Evolutionary conservation across 768 basidiomycete species (phyloP), one percentile per base, ranked within the genome.

Genomic region (Bullera alba): DNA sequence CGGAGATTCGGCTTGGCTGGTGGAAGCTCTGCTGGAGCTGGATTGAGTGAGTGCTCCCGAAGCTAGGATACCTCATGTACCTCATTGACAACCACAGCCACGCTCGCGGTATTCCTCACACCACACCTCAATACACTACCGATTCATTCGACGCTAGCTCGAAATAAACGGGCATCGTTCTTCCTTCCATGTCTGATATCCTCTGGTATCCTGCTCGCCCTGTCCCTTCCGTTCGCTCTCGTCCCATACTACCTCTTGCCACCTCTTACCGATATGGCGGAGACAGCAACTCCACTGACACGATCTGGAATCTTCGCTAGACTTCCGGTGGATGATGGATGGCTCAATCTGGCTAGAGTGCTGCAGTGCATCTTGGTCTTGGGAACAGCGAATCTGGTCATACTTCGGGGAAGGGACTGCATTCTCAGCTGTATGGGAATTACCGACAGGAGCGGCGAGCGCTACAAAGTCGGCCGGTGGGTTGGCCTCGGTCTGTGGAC

Each of bases 241-340:
- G 70, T 72, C 4, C 70, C 70, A 34, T 72, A 72, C 50, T 72
- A 72, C 53, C 68, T 72, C 39, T 47, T 68, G 3, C 57, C 61
- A 2, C 34, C 48, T 1, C 46, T 60, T 5, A 46, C 44, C 3
- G 44, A 53, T 21, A 41, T 46, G 17, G 42, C 43, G 14, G 35
- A 36, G 6, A 42, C 41, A 5, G 38, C 57, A n/a, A 52, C 52
- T 21, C 48, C 52, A 4, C 50, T 55, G 17, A 49, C 50, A 1
- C 48, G 43, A 10, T 57, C 66, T 12, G 65, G 65, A 17, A 57
- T 70, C 15, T 65, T 67, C 32, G 50, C 52, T 3, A 35, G 50
- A 14, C 30, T 67, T 2, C 67, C 67, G 2, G 42, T 47, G 1
- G 56, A 60, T 16, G 60, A 69, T 41, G 56, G 53, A 3, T 67